phyloP scores from a whole-genome alignment of 768 basidiomycete genomes.

The Trametes meyenii region DNA sequence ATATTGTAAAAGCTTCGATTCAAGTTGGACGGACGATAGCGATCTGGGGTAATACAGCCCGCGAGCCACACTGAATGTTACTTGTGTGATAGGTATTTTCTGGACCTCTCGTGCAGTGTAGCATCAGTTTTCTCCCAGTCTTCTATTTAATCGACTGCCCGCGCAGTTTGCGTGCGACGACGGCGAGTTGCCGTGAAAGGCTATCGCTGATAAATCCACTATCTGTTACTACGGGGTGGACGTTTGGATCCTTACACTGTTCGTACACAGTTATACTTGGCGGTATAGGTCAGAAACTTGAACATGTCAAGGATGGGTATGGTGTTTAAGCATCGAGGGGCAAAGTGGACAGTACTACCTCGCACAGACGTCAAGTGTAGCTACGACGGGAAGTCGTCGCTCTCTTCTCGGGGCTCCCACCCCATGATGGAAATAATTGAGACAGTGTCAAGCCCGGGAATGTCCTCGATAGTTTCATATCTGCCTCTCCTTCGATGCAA shows the following conservation, averaged over 20 bases:
- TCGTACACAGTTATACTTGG: too few species aligned
- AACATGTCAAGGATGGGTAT: too few species aligned
- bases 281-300: too few species aligned
- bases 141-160: not conserved
- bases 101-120: not conserved
- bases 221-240: too few species aligned
- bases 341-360: too few species aligned
- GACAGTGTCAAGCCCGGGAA: not conserved
- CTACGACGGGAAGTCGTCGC: slow-evolving; percentile 21
- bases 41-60: not conserved
- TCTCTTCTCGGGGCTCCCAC: slow-evolving; percentile 24
- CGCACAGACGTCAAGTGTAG: not conserved
- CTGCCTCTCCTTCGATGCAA: too few species aligned
- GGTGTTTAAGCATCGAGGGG: too few species aligned
- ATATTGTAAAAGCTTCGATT: not conserved
- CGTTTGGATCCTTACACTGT: too few species aligned
- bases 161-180: not conserved
- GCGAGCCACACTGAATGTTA: not conserved
- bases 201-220: too few species aligned
- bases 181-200: too few species aligned
- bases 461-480: not conserved
- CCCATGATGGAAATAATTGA: slow-evolving; percentile 13
- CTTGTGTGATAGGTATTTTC: slow-evolving; percentile 9
- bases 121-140: not conserved
- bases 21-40: not conserved